phyloP scores from a whole-genome alignment of 2,329 filamentous ascomycete species.

The Hypomyces perniciosus region DNA sequence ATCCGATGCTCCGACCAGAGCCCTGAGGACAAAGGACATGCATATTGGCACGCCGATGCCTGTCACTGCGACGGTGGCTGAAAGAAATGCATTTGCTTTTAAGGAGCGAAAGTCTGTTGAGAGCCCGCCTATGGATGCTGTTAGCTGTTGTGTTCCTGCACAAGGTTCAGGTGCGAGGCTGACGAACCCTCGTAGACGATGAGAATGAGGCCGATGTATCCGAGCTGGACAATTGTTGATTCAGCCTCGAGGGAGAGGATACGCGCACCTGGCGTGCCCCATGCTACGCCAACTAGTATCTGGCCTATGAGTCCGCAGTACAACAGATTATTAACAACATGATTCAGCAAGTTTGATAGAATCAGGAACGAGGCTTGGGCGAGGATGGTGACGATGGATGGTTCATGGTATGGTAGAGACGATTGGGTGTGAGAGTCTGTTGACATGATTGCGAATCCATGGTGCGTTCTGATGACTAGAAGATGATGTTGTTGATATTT shows the following conservation, averaged over 20 bases:
- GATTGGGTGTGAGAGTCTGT: too few species aligned
- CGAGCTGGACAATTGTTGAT: slow-evolving; percentile 54
- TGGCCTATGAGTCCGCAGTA: slow-evolving; percentile 70
- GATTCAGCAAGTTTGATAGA: slow-evolving; percentile 53
- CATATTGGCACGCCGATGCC: slow-evolving; percentile 60
- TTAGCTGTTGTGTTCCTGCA: not conserved
- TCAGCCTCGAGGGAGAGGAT: slow-evolving; percentile 51
- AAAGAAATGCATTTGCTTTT: slow-evolving; percentile 55
- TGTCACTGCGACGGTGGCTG: slow-evolving; percentile 55
- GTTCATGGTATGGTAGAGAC: slow-evolving; percentile 54
- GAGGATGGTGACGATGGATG: slow-evolving; percentile 53
- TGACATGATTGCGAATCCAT: too few species aligned
- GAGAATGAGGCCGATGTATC: slow-evolving; percentile 67
- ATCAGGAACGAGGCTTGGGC: slow-evolving; percentile 57
- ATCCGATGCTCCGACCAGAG: slow-evolving; percentile 42
- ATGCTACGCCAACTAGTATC: slow-evolving; percentile 63
- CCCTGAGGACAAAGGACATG: slow-evolving; percentile 55
- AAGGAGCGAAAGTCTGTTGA: slow-evolving; percentile 33
- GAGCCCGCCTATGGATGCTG: slow-evolving; percentile 44
- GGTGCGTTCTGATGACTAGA: too few species aligned
- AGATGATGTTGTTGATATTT: too few species aligned
- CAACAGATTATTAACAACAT: slow-evolving; percentile 50
- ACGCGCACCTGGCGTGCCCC: slow-evolving; percentile 59
- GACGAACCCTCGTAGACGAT: slow-evolving; percentile 61
- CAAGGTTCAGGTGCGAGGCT: not conserved